These are phyloP conservation scores for Geranium incanum DNA, from an alignment of 441 rosid species.

Conservation along the genomic window DNA sequence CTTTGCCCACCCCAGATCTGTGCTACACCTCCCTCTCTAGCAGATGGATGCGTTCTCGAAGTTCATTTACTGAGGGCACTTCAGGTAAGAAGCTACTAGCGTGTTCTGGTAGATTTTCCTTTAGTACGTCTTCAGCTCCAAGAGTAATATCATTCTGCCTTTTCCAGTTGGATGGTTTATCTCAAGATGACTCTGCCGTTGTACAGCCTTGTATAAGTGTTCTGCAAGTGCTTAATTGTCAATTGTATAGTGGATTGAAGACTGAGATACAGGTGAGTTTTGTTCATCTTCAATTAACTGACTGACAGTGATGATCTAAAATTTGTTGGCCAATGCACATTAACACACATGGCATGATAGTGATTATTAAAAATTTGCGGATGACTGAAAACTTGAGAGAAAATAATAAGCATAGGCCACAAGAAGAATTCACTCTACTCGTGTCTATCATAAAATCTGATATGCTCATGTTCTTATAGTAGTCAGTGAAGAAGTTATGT, in stretches of 20 bases:
- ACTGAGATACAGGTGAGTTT: conserved; percentile 65
- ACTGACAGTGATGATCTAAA: not conserved
- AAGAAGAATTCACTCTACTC: not conserved
- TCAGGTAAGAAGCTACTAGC: conserved; percentile 47
- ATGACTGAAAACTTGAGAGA: not conserved
- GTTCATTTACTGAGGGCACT: conserved; percentile 55
- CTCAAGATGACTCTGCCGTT: conserved; percentile 48
- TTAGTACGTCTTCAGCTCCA: conserved; percentile 6
- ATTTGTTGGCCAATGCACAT: not conserved
- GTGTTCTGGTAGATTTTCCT: conserved; percentile 15
- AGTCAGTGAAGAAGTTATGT: not conserved
- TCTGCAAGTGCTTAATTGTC: conserved; percentile 54
- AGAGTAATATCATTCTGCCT: conserved; percentile 16
- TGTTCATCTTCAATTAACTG: conserved; percentile 5
- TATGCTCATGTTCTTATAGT: not conserved
- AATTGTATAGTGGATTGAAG: conserved; percentile 41
- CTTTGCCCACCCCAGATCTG: conserved; percentile 44
- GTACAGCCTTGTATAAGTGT: conserved; percentile 59
- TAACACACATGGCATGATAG: not conserved
- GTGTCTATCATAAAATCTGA: not conserved
- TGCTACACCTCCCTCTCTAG: conserved; percentile 34
- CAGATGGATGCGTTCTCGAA: conserved; percentile 34
- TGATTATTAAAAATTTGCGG: not conserved
- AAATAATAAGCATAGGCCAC: not conserved
- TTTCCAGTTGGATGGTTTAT: conserved; percentile 54